Evolutionary conservation across 768 basidiomycete genomes (phyloP), one percentile per base, ranked within the genome.

Genomic region (Calocera cornea): DNA sequence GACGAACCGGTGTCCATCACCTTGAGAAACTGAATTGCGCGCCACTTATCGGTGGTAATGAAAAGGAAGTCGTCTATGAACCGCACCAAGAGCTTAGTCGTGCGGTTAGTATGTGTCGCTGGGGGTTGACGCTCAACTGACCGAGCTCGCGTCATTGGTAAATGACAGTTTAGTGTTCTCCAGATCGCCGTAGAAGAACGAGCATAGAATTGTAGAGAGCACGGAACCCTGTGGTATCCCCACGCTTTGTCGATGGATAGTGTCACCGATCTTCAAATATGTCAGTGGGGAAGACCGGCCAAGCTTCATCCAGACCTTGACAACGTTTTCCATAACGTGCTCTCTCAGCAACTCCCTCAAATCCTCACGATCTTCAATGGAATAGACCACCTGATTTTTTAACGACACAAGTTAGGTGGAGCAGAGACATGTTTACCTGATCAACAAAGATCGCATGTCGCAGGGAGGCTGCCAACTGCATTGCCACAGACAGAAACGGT

Each of bases 161-260:
- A 77, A 81, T 1, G 70, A 66, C 10, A 89, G 86, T 41, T 77
- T 75, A 7, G 73, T 78, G 34, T 78, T 82, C 76, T 98, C 97
- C 68, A 99, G 80, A 73, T 95, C 88, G 5, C 92, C 95, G 71
- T 97, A 99, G 75, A 92, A 97, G 76, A 95, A 90, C 0, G 90
- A 89, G 75, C 97, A 99, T 1, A 99, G 78, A n/a, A 98, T 74
- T 0, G 89, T 83, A 7, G 94, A 97, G n/a, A 98, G 78, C n/a
- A 94, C 86, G 1, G 95, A 97, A 24, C 97, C 97, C 76, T 99
- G 97, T 0, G 97, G 95, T 27, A 99, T 99, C 1, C 97, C 97
- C 33, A 91, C 84, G n/a, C 83, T 84, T 76, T 99, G 97, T 14
- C 88, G 86, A 74, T 88, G 95, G 73, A 88, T 92, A 44, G 83